Conservation (phyloP, 306 rosid species). For the Cucumis sativus region Cucumber_9930_V3 NC_026658.2:22299001-22299500, state of each 20-base stretch:
- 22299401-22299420: background rate
- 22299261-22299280: background rate
- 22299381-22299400: slow-evolving; percentile 2
- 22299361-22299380: background rate
- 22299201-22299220: too few species aligned
- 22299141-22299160: too few species aligned
- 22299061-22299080: too few species aligned
- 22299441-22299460: background rate
- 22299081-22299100: too few species aligned
- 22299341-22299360: background rate
- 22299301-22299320: background rate
- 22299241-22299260: background rate
- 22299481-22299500: background rate
- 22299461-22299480: slow-evolving; percentile 1
- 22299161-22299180: too few species aligned
- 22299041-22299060: too few species aligned
- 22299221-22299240: too few species aligned
- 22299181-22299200: too few species aligned
- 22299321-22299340: background rate
- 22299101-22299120: too few species aligned
- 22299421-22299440: background rate
- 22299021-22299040: too few species aligned
- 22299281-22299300: background rate
- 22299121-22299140: too few species aligned
- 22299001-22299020: too few species aligned